Percentiles rank a stretch among this genome's conserved stretches.
phyloP scores from a whole-genome alignment of 192 early-diverging fungal species.

The Backusella luteola region DNA sequence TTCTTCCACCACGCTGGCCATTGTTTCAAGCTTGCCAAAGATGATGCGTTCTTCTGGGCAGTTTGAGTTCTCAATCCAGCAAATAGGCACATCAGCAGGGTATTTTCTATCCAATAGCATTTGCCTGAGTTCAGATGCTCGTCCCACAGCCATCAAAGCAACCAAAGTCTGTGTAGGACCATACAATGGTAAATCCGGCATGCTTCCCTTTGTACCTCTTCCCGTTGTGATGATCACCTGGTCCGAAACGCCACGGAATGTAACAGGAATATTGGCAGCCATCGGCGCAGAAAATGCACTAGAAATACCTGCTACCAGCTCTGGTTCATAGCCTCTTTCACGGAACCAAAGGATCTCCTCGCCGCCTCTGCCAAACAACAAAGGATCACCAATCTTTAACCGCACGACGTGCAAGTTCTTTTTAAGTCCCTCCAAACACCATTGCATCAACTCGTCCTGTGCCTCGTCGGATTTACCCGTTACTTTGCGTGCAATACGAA shows the following conservation, averaged over 20 bases:
- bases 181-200: conserved; percentile 73
- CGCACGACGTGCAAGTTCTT: conserved; percentile 73
- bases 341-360: conserved; percentile 83
- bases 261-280: conserved; percentile 77
- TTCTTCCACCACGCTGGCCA: conserved; percentile 62
- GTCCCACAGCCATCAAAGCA: conserved; percentile 81
- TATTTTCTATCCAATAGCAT: conserved; percentile 58
- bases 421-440: conserved; percentile 68
- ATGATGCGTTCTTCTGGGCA: conserved; percentile 73
- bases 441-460: conserved; percentile 75
- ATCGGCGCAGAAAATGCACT: conserved; percentile 76
- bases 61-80: conserved; percentile 83
- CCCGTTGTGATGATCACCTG: conserved; percentile 84
- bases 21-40: conserved; percentile 58
- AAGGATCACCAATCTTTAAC: conserved; percentile 91
- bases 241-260: conserved; percentile 85
- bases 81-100: conserved; percentile 65
- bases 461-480: conserved; percentile 64
- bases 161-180: conserved; percentile 71
- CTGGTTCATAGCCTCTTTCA: conserved; percentile 64
- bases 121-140: conserved; percentile 61
- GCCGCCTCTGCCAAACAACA: conserved; percentile 90
- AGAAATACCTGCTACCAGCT: conserved; percentile 77
- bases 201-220: conserved; percentile 71
- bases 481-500: conserved; percentile 67